Evolutionary conservation across 2,329 filamentous ascomycete genomes (phyloP).

Genomic region (Atkinsonella hypoxylon): DNA sequence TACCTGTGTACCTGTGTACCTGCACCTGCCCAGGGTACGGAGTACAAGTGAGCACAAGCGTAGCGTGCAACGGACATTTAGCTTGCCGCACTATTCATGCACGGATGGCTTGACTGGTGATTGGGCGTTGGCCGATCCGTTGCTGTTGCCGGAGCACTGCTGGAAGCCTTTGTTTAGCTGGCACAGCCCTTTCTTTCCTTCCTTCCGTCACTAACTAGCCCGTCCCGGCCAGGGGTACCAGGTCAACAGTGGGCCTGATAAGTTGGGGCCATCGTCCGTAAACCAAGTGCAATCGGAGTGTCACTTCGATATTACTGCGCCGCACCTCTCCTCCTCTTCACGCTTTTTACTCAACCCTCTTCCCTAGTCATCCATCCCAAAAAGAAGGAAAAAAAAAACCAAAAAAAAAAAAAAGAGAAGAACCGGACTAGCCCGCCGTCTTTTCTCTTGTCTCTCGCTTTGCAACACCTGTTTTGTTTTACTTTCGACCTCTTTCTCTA

Average conservation of each 20-base stretch:
- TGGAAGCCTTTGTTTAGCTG: not conserved
- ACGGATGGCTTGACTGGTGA: not conserved
- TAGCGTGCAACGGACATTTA: not conserved
- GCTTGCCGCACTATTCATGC: too few relatives aligned
- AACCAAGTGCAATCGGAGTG: not conserved
- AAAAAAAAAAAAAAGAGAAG: not conserved
- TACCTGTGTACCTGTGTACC: too few relatives aligned
- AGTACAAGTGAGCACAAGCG: not conserved
- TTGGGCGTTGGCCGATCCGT: not conserved
- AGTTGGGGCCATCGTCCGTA: not conserved
- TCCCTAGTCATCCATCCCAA: not conserved
- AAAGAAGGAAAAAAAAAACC: not conserved
- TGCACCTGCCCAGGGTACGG: too few relatives aligned
- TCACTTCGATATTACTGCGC: not conserved
- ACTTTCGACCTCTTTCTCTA: slow-evolving; percentile 6
- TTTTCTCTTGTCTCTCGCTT: slow-evolving; percentile 12
- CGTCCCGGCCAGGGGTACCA: not conserved
- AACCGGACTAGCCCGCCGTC: not conserved
- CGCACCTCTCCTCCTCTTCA: not conserved
- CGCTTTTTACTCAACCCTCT: not conserved
- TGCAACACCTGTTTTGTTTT: not conserved
- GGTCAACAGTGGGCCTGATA: not conserved
- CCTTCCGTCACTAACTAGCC: not conserved
- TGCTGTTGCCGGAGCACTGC: not conserved
- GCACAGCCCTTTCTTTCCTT: not conserved